Base-by-base conservation (phyloP, 1,284 basidiomycete species). In the Fomitopsis betulina region DNA sequence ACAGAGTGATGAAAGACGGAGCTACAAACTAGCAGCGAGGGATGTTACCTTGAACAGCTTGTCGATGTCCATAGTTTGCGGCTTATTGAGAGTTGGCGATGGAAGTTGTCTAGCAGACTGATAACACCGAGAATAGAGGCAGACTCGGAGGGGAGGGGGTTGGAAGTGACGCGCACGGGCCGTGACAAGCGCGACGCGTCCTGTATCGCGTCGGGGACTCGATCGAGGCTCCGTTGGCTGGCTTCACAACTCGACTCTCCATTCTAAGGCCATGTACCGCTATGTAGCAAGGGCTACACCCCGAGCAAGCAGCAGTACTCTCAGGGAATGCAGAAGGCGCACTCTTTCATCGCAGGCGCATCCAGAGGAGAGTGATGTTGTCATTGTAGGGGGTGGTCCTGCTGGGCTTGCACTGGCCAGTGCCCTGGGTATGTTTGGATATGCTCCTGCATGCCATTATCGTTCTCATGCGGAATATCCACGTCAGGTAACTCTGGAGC, bases 361-460 rank as follows among this genome's bases (percentile, higher is more conserved):
- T 13, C 39, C 30, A 27, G 58, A 67, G 45, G 63, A 91, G 56
- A 87, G 83, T 62, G 95, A 97, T 71, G 80, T 97, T 55, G 92
- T 97, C 35, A 92, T 98, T 64, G 93, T 98, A 38, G 96, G 96
- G 15, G 96, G 94, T 49, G 96, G 96, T 1, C 94, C 94, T 21
- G 94, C 87, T 1, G 96, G 96, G 15, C 80, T 99, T 27, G 92
- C 95, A 5, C 77, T 99, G 30, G 94, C 94, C 0, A 87, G 86
- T 68, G 93, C 94, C 25, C 79, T 99, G 21, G 83, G 95, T 94
- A 67, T 64, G 81, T 72, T 19, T 56, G 60, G 42, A 50, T 38
- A n/a, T 42, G 39, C 25, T 12, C 27, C 38, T 25, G 17, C 33
- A 47, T 37, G 62, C 58, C 42, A 35, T 55, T 45, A 32, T 40